Conservation (phyloP, 805 yeast genomes). For the Ogataea philodendri region DNA sequence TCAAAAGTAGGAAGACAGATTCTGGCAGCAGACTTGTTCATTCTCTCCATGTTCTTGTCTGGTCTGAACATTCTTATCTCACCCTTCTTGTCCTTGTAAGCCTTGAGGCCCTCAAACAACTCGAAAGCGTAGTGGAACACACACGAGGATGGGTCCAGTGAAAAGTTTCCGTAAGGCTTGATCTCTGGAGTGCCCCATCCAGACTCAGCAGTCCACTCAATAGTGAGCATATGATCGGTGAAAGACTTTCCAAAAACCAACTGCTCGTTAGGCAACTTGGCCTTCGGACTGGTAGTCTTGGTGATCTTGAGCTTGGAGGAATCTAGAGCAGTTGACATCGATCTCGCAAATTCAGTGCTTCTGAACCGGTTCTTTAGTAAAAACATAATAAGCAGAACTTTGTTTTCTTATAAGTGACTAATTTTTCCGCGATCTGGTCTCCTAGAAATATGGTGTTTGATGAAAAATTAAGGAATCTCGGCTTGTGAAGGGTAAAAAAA, state of each 20-base stretch:
- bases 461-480: conserved; percentile 3
- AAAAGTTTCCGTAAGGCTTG: conserved; percentile 74
- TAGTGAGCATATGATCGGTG: conserved; percentile 85
- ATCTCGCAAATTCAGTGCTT: conserved; percentile 3
- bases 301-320: conserved; percentile 51
- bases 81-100: conserved; percentile 66
- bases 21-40: conserved; percentile 86
- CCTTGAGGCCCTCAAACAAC: conserved; percentile 94
- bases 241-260: conserved; percentile 72
- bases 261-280: conserved; percentile 55
- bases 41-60: conserved; percentile 85
- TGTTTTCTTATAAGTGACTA: conserved; percentile 3
- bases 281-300: conserved; percentile 49
- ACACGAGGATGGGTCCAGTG: conserved; percentile 81
- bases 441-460: conserved; percentile 1
- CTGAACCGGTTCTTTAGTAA: conserved; percentile 4
- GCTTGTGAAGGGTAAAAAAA: conserved; percentile 5
- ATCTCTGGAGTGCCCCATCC: conserved; percentile 94
- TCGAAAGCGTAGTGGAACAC: conserved; percentile 96
- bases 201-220: conserved; percentile 70
- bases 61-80: conserved; percentile 84
- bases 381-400: conserved; percentile 4
- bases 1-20: conserved; percentile 88
- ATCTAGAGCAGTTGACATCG: conserved; percentile 42
- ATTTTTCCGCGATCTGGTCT: conserved; percentile 1